A percentile compares a stretch with the other conserved stretches of the same genome.
These are phyloP conservation scores for Paraconiothyrium sp. DNA, from an alignment of 2,329 filamentous ascomycete species.

Conservation along the genomic window DNA sequence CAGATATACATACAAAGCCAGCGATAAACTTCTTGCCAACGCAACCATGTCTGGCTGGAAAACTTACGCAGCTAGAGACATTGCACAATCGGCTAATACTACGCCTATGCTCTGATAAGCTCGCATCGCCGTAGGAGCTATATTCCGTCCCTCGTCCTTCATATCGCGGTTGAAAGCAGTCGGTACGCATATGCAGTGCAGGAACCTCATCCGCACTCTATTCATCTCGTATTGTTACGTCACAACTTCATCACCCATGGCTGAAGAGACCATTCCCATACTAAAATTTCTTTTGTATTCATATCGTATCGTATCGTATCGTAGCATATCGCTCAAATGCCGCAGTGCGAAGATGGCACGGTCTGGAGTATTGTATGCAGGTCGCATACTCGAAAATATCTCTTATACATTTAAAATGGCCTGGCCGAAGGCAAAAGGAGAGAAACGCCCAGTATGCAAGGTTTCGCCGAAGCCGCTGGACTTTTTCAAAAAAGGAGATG, in stretches of 20 bases:
- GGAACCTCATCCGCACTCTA: background rate
- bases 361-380: background rate
- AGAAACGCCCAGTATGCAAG: constrained; percentile 23
- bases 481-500: constrained; percentile 17
- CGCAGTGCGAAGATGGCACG: background rate
- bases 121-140: background rate
- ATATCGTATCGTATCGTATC: constrained; percentile 8
- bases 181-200: background rate
- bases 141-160: background rate
- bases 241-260: background rate
- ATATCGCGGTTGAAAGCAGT: background rate
- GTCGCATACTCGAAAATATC: background rate
- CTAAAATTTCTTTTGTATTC: background rate
- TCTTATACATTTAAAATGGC: constrained; percentile 9
- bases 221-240: background rate
- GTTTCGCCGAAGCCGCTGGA: constrained; percentile 16
- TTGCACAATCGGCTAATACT: background rate
- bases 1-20: background rate
- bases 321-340: constrained; percentile 6
- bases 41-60: background rate
- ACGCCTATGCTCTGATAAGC: background rate
- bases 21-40: background rate
- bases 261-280: background rate
- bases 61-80: background rate
- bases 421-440: constrained; percentile 10